These are phyloP conservation scores for Nigrospora osmanthi DNA, from an alignment of 2,329 filamentous ascomycete genomes.

Conservation along the genomic window DNA sequence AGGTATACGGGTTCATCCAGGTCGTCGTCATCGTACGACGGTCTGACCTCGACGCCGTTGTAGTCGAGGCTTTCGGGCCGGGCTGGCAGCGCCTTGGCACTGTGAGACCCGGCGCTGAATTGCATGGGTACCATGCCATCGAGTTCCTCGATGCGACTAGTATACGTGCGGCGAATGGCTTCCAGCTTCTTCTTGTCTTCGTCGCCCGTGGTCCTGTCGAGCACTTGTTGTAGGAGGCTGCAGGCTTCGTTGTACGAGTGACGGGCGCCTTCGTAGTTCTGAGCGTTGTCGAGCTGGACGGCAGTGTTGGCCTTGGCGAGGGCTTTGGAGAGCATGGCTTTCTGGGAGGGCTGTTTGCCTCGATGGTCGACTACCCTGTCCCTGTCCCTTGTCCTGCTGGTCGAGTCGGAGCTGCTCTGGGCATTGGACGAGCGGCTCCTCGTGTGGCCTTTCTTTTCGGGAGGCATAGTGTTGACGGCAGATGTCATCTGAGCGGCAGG, in stretches of 20 bases:
- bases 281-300: conserved; percentile 90
- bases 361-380: conserved; percentile 24
- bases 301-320: conserved; percentile 93
- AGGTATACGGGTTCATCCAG: conserved; percentile 36
- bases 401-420: conserved; percentile 36
- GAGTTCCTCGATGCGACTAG: conserved; percentile 80
- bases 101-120: conserved; percentile 20
- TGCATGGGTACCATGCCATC: conserved; percentile 58
- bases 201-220: conserved; percentile 73
- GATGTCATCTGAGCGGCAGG: conserved; percentile 16
- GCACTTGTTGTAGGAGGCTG: conserved; percentile 76
- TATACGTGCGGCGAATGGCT: conserved; percentile 87
- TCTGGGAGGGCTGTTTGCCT: conserved; percentile 58
- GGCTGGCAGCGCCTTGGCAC: conserved; percentile 70
- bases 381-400: not conserved
- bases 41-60: conserved; percentile 23
- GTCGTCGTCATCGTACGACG: conserved; percentile 31
- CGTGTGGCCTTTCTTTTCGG: conserved; percentile 31
- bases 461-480: not conserved
- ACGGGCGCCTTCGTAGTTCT: conserved; percentile 87
- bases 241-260: conserved; percentile 90
- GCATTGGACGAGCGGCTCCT: conserved; percentile 35
- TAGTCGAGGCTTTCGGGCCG: conserved; percentile 57
- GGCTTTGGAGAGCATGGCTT: conserved; percentile 93
- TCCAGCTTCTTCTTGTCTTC: conserved; percentile 88